Percentiles rank a stretch among this genome's conserved stretches.
Evolutionary conservation across 140 eudicot genomes (phyloP).

Genomic region (Erigeron philadelphicus): DNA sequence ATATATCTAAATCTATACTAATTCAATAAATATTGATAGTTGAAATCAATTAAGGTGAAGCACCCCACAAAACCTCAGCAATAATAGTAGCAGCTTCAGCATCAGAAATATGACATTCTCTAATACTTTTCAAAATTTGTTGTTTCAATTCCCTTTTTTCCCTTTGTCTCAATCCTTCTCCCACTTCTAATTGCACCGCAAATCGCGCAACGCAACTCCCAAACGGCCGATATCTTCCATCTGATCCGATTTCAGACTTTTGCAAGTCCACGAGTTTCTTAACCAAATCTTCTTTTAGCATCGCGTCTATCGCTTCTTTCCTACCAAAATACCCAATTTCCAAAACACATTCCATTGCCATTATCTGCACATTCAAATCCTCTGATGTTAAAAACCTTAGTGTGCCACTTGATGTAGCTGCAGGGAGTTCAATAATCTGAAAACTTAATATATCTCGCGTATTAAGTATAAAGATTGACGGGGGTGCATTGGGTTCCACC

Average conservation of each 20-base stretch:
- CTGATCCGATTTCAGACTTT: constrained; percentile 29
- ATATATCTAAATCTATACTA: background rate
- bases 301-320: constrained; percentile 73
- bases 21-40: background rate
- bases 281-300: constrained; percentile 52
- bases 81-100: constrained; percentile 80
- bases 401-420: no score
- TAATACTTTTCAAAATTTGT: constrained; percentile 46
- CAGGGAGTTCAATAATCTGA: no score
- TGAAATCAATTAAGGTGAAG: constrained; percentile 52
- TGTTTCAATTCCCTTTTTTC: constrained; percentile 73
- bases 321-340: constrained; percentile 83
- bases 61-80: constrained; percentile 94
- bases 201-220: constrained; percentile 73
- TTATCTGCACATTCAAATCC: constrained; percentile 21
- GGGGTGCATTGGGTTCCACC: no score
- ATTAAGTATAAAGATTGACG: no score
- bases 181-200: constrained; percentile 81
- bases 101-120: constrained; percentile 49
- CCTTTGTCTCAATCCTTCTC: constrained; percentile 79
- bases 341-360: constrained; percentile 60
- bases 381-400: no score
- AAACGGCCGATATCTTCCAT: constrained; percentile 46
- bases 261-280: constrained; percentile 67
- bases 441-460: no score